Base-by-base conservation (phyloP, 805 yeast species). In the Metschnikowia baotianmanensis region DNA sequence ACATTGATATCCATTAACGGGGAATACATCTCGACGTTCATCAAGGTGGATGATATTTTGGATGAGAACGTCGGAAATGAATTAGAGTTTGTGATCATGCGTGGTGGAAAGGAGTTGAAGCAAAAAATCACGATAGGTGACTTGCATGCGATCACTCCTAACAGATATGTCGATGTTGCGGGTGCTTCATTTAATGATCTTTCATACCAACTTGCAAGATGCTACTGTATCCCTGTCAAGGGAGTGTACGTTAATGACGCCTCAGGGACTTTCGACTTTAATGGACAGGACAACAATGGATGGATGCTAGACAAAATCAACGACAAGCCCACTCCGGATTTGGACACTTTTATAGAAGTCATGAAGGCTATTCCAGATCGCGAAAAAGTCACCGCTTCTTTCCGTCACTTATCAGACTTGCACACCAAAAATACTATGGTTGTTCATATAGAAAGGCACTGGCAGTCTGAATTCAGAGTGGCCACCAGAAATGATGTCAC, bases 141-240 rank as follows among this genome's bases (percentile, higher is more conserved):
- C 55, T 68, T 90, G 44, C 96, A 89, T 58, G 68, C 73, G 6
- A 86, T 89, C 24, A 84, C 96, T 0, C 97, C 97, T 22, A 77
- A 76, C 55, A 72, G 89, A 48, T 88, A 78, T 58, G 80, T 90
- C 4, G 83, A 82, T 40, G 91, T 86, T 6, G 83, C 85, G 35
- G 96, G 96, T 40, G 95, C 95, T 1, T 77, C 87, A 0, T 87
- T 89, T 64, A 88, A 89, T 57, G 82, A 86, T 38, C 64, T 90
- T 50, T 83, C 95, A 36, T 90, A 90, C 59, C 96, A 90, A 62
- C 72, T 89, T 65, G 96, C 96, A 2, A 76, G 96, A 55, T 75
- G 81, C 35, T 87, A 80, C 56, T 86, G 90, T 23, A 75, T 89
- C 22, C 93, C 96, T 0, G 93, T 85, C 1, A 75, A 69, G 49